Evolutionary conservation across 2,329 filamentous ascomycete species (phyloP).

Genomic region (Microdochium trichocladiopsis): DNA sequence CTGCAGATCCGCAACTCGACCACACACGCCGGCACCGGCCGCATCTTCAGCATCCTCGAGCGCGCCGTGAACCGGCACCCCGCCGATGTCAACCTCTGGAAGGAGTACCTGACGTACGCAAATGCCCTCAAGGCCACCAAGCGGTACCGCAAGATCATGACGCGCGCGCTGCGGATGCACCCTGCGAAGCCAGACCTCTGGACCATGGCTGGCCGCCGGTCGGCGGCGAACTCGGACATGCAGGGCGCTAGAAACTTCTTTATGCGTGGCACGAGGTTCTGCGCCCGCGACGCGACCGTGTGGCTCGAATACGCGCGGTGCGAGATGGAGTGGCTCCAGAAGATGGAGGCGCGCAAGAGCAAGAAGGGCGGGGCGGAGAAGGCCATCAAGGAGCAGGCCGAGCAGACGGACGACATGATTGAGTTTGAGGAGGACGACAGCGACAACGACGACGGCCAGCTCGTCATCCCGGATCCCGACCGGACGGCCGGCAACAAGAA

Average conservation of each 20-base stretch:
- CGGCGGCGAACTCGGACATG: slow-evolving; percentile 82
- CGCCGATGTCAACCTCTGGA: slow-evolving; percentile 76
- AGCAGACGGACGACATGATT: slow-evolving; percentile 39
- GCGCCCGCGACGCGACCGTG: slow-evolving; percentile 62
- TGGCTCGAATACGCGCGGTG: slow-evolving; percentile 89
- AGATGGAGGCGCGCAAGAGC: slow-evolving; percentile 65
- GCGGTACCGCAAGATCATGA: slow-evolving; percentile 57
- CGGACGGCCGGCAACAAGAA: slow-evolving; percentile 27
- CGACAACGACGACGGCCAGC: slow-evolving; percentile 27
- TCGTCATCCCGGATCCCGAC: slow-evolving; percentile 37
- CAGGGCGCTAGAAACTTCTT: slow-evolving; percentile 76
- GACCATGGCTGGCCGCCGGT: slow-evolving; percentile 73
- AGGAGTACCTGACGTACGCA: slow-evolving; percentile 81
- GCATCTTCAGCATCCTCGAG: slow-evolving; percentile 85
- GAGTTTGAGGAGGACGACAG: slow-evolving; percentile 34
- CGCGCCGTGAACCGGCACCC: slow-evolving; percentile 79
- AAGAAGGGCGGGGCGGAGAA: slow-evolving; percentile 34
- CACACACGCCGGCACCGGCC: slow-evolving; percentile 67
- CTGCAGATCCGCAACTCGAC: slow-evolving; percentile 66
- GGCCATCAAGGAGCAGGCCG: slow-evolving; percentile 46
- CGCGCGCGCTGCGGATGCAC: slow-evolving; percentile 72
- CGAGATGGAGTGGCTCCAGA: slow-evolving; percentile 87
- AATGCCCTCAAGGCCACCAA: slow-evolving; percentile 60
- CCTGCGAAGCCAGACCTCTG: slow-evolving; percentile 78
- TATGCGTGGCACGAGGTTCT: slow-evolving; percentile 85